phyloP scores from a whole-genome alignment of 768 basidiomycete genomes.

The Boletus rubroflammeus region DNA sequence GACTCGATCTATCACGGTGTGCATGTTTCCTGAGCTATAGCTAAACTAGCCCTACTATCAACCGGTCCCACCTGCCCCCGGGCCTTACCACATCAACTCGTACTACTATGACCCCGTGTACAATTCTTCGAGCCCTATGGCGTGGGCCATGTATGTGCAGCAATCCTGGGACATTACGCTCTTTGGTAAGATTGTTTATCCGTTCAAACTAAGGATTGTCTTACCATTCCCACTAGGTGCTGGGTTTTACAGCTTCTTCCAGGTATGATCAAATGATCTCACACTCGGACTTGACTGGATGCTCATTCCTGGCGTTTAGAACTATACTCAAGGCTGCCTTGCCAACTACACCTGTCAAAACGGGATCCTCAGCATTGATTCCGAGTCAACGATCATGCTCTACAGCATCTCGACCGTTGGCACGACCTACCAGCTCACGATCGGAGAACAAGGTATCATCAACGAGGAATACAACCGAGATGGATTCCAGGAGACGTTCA shows the following conservation, averaged over 20 bases:
- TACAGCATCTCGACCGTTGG: constrained; percentile 50
- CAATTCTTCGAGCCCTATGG: constrained; percentile 29
- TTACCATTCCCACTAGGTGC: constrained; percentile 32
- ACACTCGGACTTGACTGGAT: not conserved
- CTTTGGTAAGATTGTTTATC: constrained; percentile 34
- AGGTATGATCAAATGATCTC: constrained; percentile 22
- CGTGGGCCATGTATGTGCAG: constrained; percentile 44
- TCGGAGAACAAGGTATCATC: constrained; percentile 35
- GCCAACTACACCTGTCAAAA: constrained; percentile 38
- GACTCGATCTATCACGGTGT: not conserved
- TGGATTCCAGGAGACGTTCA: constrained; percentile 44
- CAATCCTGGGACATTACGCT: constrained; percentile 41
- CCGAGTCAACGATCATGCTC: constrained; percentile 37
- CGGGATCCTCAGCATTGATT: constrained; percentile 42
- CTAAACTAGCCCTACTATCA: constrained; percentile 46
- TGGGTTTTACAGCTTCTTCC: constrained; percentile 54
- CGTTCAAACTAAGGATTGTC: not conserved
- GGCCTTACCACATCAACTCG: constrained; percentile 37
- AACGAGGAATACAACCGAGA: constrained; percentile 36
- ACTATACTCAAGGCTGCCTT: constrained; percentile 40
- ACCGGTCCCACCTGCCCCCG: constrained; percentile 40
- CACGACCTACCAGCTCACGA: constrained; percentile 39
- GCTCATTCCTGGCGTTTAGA: constrained; percentile 24
- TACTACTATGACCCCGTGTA: constrained; percentile 39
- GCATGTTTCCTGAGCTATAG: not conserved